phyloP scores from a whole-genome alignment of 2,329 filamentous ascomycete genomes.

The Bimuria novae-zelandiae region DNA sequence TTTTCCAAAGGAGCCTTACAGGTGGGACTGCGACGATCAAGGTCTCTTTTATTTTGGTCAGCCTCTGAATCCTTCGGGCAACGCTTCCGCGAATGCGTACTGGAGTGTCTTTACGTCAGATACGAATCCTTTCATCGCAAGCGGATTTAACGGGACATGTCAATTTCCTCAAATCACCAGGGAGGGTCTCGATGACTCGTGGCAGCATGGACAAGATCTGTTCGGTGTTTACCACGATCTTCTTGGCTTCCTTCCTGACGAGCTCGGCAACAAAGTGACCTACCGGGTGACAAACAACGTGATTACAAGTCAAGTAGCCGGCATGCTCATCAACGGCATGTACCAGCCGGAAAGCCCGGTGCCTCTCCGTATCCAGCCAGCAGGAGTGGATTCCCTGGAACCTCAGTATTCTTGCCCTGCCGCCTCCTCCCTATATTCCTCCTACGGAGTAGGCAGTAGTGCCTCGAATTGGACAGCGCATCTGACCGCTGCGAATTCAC shows the following conservation, averaged over 20 bases:
- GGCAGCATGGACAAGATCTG: slow-evolving; percentile 75
- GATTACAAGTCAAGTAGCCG: slow-evolving; percentile 80
- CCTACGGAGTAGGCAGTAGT: slow-evolving; percentile 52
- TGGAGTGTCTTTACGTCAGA: slow-evolving; percentile 67
- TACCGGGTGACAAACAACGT: slow-evolving; percentile 82
- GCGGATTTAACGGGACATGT: slow-evolving; percentile 74
- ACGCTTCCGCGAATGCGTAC: slow-evolving; percentile 61
- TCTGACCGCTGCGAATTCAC: slow-evolving; percentile 57
- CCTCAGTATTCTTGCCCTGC: slow-evolving; percentile 70
- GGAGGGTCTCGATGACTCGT: slow-evolving; percentile 73
- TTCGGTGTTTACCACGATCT: slow-evolving; percentile 75
- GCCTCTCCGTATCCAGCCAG: slow-evolving; percentile 55
- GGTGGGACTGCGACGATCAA: slow-evolving; percentile 74
- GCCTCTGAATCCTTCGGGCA: slow-evolving; percentile 54
- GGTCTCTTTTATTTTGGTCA: slow-evolving; percentile 72
- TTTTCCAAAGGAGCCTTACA: slow-evolving; percentile 73
- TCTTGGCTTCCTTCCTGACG: slow-evolving; percentile 67
- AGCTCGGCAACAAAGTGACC: slow-evolving; percentile 51
- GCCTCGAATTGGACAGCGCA: slow-evolving; percentile 65
- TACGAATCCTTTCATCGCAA: slow-evolving; percentile 68
- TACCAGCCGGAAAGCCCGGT: slow-evolving; percentile 24
- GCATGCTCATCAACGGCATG: slow-evolving; percentile 75
- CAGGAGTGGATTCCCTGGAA: slow-evolving; percentile 71
- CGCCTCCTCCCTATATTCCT: slow-evolving; percentile 51
- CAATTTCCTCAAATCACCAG: slow-evolving; percentile 81